Base-by-base conservation (phyloP, 345 rosid genomes). In the Theobroma cacao region DNA sequence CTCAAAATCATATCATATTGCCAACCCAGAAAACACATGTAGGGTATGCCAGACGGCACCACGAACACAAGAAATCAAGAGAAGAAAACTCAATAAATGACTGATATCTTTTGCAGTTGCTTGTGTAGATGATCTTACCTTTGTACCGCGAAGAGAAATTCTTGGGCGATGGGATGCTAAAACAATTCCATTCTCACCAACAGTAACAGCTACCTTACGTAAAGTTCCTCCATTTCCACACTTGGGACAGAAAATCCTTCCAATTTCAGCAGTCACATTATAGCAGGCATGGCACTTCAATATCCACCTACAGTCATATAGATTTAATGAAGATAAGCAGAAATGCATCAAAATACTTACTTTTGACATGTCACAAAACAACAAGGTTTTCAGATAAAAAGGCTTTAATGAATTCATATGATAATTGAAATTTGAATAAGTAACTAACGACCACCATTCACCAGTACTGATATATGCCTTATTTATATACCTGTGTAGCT, bases 181-280 rank as follows among this genome's bases (percentile, higher is more conserved):
- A 34, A 86, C 78, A 38, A 89, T 82, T 53, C 98, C 98, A 85
- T 94, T 92, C 83, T 90, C 95, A 69, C 90, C 90, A 75, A 94
- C 92, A 9, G 95, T 94, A 34, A 92, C 93, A 5, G 94, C 97
- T 53, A 92, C 98, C 78, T 87, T 96, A 2, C 92, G 88, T 79
- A 94, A 78, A 56, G 99, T 96, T 68, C 98, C 98, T 41, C 98
- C 98, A 80, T 94, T 96, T 71, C 99, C 99, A 75, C 98, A 94
- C 78, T 92, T 94, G 0, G 98, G 98, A 80, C 99, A 94, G 82
- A 94, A 96, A 26, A 89, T 86, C 82, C 91, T 93, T 48, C 92
- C 95, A 53, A 90, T 86, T 84, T 92, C 98, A 80, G 90, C 89
- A 82, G 99, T 94, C 75, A 92, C 88, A 40, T 91, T 87, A 78